Evolutionary conservation across 768 basidiomycete genomes (phyloP), one percentile per base, ranked within the genome.

Genomic region (Tylopilus sp.): DNA sequence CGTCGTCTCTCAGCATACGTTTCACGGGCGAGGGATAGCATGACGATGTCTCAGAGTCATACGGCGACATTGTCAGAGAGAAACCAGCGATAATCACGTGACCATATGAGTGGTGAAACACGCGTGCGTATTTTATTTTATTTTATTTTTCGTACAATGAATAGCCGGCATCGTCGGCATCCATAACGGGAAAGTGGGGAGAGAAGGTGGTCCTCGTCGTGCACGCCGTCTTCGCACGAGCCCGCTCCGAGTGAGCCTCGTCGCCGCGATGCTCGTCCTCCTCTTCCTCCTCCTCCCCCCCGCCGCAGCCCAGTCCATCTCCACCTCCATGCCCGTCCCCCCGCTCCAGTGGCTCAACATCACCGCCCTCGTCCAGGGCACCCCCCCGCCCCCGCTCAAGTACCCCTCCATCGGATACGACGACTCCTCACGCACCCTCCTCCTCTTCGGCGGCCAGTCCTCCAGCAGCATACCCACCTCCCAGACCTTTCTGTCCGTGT

Each of bases 361-460:
- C 60, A 79, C 85, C 6, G 55, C 58, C 58, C 72, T 83, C 48
- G 71, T 87, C 38, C 71, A 69, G 28, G 86, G 87, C 29, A 66
- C 84, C 2, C 50, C 79, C 5, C 68, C 73, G 2, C 81, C 86
- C 8, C 83, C 84, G 8, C 75, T 90, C 58, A 86, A 82, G 67
- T 84, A 87, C 61, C 81, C 87, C 8, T 77, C 85, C 30, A 83
- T 92, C 58, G 89, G 87, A 14, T 78, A 74, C 63, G 69, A 74
- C 61, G 69, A 66, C 58, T 53, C 36, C 31, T 79, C 79, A 59
- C 79, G 82, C 46, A 78, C 77, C 11, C 68, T 91, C 48, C 72
- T 91, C 59, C 76, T 91, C 48, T 91, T 89, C 62, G 89, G 89
- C 46, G 89, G 89, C 43, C 78, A 88, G 70, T 86, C 87, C 6